Percentiles rank a stretch among this genome's conserved stretches.
Evolutionary conservation across 2,329 filamentous ascomycete genomes (phyloP).

Genomic region (Penicillium brasilianum): DNA sequence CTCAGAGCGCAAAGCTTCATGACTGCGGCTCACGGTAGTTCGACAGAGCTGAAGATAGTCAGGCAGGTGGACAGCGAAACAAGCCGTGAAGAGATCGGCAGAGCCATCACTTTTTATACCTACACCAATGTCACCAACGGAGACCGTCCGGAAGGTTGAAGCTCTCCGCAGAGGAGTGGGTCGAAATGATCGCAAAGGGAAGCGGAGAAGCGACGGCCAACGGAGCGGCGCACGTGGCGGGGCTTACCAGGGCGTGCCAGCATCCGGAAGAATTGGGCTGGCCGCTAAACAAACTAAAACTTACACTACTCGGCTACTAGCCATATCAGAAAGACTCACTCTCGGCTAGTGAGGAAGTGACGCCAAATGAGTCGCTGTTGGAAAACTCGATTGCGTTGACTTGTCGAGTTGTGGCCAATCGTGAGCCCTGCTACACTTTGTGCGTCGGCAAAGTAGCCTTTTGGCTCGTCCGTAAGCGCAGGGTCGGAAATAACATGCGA

Average conservation of each 20-base stretch:
- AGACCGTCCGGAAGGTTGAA: neutral
- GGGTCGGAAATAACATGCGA: conserved; percentile 3
- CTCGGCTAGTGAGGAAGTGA: neutral
- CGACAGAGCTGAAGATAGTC: conserved; percentile 1
- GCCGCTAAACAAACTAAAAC: neutral
- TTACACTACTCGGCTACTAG: neutral
- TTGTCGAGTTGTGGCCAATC: neutral
- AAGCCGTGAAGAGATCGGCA: conserved; percentile 19
- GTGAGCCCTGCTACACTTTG: neutral
- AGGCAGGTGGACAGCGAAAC: conserved; percentile 8
- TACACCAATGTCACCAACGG: neutral
- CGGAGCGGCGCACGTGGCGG: conserved; percentile 25
- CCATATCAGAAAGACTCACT: neutral
- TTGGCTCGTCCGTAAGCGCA: neutral
- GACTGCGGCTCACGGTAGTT: neutral
- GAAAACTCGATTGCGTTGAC: neutral
- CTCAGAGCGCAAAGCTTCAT: conserved; percentile 71
- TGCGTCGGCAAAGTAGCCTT: conserved; percentile 1
- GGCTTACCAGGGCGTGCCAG: neutral
- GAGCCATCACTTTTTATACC: conserved; percentile 17
- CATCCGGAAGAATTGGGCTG: conserved; percentile 2
- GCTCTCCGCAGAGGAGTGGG: conserved; percentile 12
- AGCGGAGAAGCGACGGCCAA: conserved; percentile 18
- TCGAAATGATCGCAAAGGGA: neutral
- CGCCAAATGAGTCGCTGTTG: neutral